These are phyloP conservation scores for Boechera divaricarpa DNA, from an alignment of 345 rosid genomes.

Conservation along the genomic window DNA sequence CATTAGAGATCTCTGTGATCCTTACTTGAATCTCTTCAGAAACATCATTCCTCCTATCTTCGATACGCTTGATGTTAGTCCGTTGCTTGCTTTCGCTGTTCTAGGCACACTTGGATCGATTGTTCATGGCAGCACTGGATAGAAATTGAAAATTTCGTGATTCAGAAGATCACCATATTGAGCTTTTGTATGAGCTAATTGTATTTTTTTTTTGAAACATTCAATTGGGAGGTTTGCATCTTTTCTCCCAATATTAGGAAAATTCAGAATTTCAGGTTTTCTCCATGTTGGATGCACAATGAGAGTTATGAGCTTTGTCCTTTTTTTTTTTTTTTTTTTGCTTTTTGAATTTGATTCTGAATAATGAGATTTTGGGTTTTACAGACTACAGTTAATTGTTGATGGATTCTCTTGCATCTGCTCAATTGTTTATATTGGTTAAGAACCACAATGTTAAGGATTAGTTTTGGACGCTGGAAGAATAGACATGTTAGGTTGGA, in stretches of 20 bases:
- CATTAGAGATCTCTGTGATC: conserved; percentile 84
- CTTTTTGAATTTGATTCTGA: not conserved
- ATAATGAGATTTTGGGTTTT: conserved; percentile 24
- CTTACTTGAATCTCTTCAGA: conserved; percentile 83
- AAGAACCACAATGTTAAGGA: not conserved
- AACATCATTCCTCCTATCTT: conserved; percentile 84
- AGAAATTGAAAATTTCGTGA: conserved; percentile 3
- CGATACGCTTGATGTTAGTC: conserved; percentile 82
- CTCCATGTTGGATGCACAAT: not conserved
- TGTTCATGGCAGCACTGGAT: conserved; percentile 55
- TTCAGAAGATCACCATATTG: not conserved
- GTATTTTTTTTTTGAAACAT: not conserved
- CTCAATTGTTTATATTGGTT: conserved; percentile 8
- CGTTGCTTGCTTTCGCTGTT: conserved; percentile 77
- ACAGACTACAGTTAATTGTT: not conserved
- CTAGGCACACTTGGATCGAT: conserved; percentile 72
- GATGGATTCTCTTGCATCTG: not conserved
- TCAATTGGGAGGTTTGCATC: not conserved
- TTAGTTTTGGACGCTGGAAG: not conserved
- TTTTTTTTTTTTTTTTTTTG: not conserved
- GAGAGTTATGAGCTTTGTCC: conserved; percentile 18
- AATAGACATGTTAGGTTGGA: not conserved
- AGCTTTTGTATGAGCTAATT: not conserved
- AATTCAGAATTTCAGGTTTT: not conserved
- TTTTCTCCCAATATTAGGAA: not conserved